These are phyloP conservation scores for Monosporascus sp. DNA, from an alignment of 2,329 filamentous ascomycete species.

Conservation along the genomic window DNA sequence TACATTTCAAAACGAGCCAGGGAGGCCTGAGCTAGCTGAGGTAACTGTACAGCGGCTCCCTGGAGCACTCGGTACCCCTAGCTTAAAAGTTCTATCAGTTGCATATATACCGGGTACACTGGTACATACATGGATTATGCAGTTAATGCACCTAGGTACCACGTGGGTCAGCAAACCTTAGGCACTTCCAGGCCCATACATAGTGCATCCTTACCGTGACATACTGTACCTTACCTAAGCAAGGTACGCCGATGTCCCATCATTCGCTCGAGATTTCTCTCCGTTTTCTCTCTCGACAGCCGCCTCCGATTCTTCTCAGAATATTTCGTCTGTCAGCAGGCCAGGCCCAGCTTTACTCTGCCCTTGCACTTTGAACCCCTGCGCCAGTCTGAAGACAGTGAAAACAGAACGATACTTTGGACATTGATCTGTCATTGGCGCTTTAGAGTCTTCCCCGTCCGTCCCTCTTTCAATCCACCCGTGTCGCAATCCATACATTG, in stretches of 20 bases:
- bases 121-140: too few relatives aligned
- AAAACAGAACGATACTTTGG: neutral
- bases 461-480: neutral
- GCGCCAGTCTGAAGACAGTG: neutral
- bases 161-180: too few relatives aligned
- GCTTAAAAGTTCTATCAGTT: too few relatives aligned
- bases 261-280: neutral
- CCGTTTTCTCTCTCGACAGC: neutral
- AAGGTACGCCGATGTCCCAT: neutral
- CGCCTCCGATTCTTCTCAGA: neutral
- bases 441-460: neutral
- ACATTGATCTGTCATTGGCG: neutral
- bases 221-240: neutral
- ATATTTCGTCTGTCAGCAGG: neutral
- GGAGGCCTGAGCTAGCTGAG: too few relatives aligned
- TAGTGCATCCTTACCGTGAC: too few relatives aligned
- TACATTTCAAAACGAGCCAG: too few relatives aligned
- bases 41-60: too few relatives aligned
- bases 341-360: neutral
- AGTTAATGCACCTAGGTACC: too few relatives aligned
- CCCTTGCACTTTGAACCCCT: neutral
- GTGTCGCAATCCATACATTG: neutral
- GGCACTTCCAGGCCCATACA: too few relatives aligned
- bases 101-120: too few relatives aligned
- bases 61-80: too few relatives aligned